Evolutionary conservation across 2,329 filamentous ascomycete species (phyloP).

Genomic region (Ramichloridium luteum): DNA sequence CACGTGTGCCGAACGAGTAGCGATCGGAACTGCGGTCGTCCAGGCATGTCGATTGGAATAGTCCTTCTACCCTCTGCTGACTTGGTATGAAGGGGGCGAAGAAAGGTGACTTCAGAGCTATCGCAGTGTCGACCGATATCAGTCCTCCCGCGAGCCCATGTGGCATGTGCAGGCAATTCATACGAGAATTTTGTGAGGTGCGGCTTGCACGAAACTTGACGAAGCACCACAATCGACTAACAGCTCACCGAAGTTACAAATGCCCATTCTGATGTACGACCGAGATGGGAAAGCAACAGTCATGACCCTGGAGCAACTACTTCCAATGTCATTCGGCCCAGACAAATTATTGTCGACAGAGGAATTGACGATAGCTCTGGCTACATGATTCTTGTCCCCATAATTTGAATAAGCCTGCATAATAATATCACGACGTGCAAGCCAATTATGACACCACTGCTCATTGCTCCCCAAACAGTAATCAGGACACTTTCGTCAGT

Average conservation of each 20-base stretch:
- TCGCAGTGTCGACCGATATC: constrained; percentile 75
- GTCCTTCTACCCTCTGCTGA: background rate
- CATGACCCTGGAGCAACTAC: constrained; percentile 51
- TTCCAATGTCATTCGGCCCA: constrained; percentile 44
- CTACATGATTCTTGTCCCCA: too few species aligned
- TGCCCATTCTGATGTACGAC: constrained; percentile 88
- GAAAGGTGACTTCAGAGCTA: constrained; percentile 52
- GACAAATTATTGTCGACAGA: constrained; percentile 30
- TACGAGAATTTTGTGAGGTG: constrained; percentile 37
- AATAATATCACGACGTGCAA: too few species aligned
- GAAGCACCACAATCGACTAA: constrained; percentile 1
- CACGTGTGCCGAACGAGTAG: constrained; percentile 92
- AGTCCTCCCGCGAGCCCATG: constrained; percentile 49
- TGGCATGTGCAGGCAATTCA: constrained; percentile 88
- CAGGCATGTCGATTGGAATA: constrained; percentile 17
- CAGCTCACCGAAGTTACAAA: constrained; percentile 26
- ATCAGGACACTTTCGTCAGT: too few species aligned
- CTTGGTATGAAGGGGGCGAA: constrained; percentile 19
- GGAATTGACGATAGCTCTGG: constrained; percentile 12
- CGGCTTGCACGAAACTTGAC: background rate
- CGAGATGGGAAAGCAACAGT: constrained; percentile 62
- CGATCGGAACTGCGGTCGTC: constrained; percentile 66
- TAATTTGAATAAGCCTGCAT: too few species aligned
- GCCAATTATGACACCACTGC: too few species aligned
- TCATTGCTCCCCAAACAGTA: too few species aligned